Evolutionary conservation across 768 basidiomycete genomes (phyloP), one percentile per base, ranked within the genome.

Genomic region (Leccinellum rugosiceps): DNA sequence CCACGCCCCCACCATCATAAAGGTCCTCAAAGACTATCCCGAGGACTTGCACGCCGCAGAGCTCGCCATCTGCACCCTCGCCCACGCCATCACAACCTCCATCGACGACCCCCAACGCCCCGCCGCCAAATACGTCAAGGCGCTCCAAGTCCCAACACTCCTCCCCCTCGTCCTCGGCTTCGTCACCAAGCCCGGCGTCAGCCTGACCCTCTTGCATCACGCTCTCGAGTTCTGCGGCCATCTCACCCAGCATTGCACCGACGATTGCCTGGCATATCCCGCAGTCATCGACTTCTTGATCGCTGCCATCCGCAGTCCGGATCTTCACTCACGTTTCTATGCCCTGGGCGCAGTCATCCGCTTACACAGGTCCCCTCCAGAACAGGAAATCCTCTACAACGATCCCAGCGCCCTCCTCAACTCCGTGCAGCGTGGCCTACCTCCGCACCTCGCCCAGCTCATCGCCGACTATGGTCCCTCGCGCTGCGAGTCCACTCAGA

Each of bases 321-420:
- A 86, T 65, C 78, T 85, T 70, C 74, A 77, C 32, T 76, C 71
- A 3, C 80, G 84, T 6, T 80, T 77, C 64, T 69, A 69, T 2
- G 84, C 80, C 14, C 75, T 87, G 5, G 79, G 79, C 4, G 83
- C 76, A 5, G 70, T 88, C 17, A 71, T 86, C 34, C 77, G 82
- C 28, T 70, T 87, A 11, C 78, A 84, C 64, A 66, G 61, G 15
- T 60, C 67, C 5, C 74, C 77, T 10, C 67, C 75, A 1, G 79
- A 84, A 57, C 64, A 68, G 0, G 84, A 86, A 53, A 69, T 74
- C 31, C 72, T 76, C 6, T 54, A 59, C n/a, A 66, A 81, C 23
- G 85, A 87, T 62, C 84, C 83, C 2, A 69, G 68, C 48, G 72
- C 69, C 9, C 70, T 87, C 59, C 74, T 86, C 28, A 58, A 59